Conservation (phyloP, 1,284 basidiomycete species). For the Veloporphyrellus conicus region DNA sequence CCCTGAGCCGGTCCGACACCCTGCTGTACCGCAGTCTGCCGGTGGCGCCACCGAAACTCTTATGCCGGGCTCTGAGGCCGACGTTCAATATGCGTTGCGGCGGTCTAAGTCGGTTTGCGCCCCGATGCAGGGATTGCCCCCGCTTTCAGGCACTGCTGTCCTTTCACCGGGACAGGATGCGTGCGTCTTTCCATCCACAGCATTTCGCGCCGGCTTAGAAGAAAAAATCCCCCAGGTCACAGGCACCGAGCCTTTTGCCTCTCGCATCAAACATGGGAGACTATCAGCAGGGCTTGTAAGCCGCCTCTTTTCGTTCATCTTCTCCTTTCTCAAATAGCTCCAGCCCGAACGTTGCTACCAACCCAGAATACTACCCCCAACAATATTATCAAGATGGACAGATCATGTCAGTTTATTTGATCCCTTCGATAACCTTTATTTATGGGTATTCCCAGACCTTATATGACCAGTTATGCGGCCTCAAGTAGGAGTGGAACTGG, state of each 20-base stretch:
- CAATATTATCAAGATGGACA: conserved; percentile 11
- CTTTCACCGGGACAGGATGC: background rate
- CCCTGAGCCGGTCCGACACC: conserved; percentile 7
- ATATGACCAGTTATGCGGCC: conserved; percentile 9
- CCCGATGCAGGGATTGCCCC: too few species aligned
- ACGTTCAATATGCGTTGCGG: conserved; percentile 6
- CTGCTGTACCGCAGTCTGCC: conserved; percentile 1
- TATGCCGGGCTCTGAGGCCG: background rate
- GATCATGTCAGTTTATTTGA: conserved; percentile 13
- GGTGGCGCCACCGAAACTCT: conserved; percentile 8
- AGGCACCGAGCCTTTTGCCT: background rate
- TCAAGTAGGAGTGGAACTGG: background rate
- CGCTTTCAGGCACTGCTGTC: background rate
- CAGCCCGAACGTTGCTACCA: conserved; percentile 10
- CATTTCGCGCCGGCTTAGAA: background rate
- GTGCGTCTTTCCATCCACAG: conserved; percentile 12
- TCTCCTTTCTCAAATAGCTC: background rate
- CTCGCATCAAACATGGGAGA: background rate
- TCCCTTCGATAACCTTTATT: background rate
- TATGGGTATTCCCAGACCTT: conserved; percentile 10
- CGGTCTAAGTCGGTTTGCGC: conserved; percentile 2
- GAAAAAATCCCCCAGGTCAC: conserved; percentile 9
- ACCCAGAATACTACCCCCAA: conserved; percentile 4
- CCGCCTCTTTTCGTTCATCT: background rate
- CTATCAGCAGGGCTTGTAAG: conserved; percentile 20